Base-by-base conservation (phyloP, 2,329 filamentous ascomycete genomes). In the Diaporthe caulivora region DNA sequence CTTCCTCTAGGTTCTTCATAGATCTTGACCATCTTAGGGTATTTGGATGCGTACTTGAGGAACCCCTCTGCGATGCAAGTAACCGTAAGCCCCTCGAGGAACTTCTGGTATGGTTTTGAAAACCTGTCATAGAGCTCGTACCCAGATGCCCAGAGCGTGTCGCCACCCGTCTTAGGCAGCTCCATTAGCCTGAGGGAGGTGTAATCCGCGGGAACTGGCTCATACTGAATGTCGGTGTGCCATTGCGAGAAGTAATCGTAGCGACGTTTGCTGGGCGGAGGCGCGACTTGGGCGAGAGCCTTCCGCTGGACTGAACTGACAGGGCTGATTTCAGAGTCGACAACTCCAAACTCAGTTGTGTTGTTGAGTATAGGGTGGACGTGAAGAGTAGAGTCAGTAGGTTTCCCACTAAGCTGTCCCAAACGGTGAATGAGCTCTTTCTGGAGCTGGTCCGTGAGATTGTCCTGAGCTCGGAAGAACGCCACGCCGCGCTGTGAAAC, bases 61-160 rank as follows among this genome's bases (percentile, higher is more conserved):
- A 86, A 86, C 0, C 80, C 82, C 0, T 81, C 77, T 2, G 81
- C 82, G 11, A 78, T 79, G 62, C 84, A 88, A 0, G 84, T 87
- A 0, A 85, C 88, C 0, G 87, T 89, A 6, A 90, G 77, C 0
- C 81, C 79, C 71, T 90, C 88, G 34, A 90, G 82, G 77, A 90
- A 87, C 57, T 83, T 82, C 73, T 86, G 86, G 73, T 87, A 88
- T 0, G 87, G 80, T 9, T 81, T 78, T 1, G 86, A 88, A 53
- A 91, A 82, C 5, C 88, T 84, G 77, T 91, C 89, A 70, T 89
- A 91, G 13, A 90, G 78, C 70, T 91, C 90, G 76, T 92, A 92
- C 1, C 89, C 89, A 1, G 87, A 90, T 0, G 89, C 90, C 89
- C 89, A 92, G 8, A 92, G 84, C 15, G 90, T 91, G 77, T 92